Percentiles rank a stretch among this genome's conserved stretches.
Conservation (phyloP, 2,329 filamentous ascomycete species). For the Botrytis tulipae region DNA sequence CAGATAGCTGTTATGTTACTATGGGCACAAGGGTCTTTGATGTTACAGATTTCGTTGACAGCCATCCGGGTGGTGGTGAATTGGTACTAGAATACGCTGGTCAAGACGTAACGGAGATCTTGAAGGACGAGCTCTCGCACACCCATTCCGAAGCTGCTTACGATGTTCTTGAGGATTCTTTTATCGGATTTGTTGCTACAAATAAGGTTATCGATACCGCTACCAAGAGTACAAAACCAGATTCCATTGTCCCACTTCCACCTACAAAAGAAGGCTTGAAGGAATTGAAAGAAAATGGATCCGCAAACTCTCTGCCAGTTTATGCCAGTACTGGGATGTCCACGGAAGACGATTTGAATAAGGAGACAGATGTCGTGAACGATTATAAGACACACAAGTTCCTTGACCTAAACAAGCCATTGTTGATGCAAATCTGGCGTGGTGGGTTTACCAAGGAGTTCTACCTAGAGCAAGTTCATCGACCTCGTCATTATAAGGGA, state of each 20-base stretch:
- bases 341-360: conserved; percentile 78
- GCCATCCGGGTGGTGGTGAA: conserved; percentile 87
- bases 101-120: conserved; percentile 77
- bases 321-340: conserved; percentile 79
- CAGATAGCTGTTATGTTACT: conserved; percentile 88
- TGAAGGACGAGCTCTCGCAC: conserved; percentile 82
- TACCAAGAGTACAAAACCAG: conserved; percentile 40
- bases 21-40: conserved; percentile 91
- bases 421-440: conserved; percentile 84
- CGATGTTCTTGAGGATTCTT: conserved; percentile 84
- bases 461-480: conserved; percentile 93
- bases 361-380: conserved; percentile 71
- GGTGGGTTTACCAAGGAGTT: conserved; percentile 93
- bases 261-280: conserved; percentile 48
- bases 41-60: conserved; percentile 84
- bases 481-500: conserved; percentile 92
- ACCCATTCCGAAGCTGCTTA: conserved; percentile 90
- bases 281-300: conserved; percentile 44
- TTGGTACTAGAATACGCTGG: conserved; percentile 87
- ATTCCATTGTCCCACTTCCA: conserved; percentile 52
- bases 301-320: conserved; percentile 42
- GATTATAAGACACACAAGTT: conserved; percentile 95
- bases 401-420: conserved; percentile 79
- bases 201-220: conserved; percentile 44
- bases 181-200: conserved; percentile 75